Base-by-base conservation (phyloP, 2,329 filamentous ascomycete species). In the Ilyonectria sp. region DNA sequence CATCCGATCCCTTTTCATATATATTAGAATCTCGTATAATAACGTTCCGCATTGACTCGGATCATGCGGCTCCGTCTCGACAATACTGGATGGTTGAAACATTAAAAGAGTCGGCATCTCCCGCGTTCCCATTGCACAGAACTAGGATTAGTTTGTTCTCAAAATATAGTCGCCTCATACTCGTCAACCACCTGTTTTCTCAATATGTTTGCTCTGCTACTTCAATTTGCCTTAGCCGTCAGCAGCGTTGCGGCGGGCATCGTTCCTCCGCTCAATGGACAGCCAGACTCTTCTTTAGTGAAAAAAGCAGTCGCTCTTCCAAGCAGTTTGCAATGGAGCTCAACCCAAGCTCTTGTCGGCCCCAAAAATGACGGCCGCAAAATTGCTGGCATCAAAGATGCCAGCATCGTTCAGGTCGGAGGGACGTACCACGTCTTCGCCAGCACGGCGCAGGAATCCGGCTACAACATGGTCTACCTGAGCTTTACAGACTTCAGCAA, bases 381-480 rank as follows among this genome's bases (percentile, higher is more conserved):
- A 23, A 55, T 62, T 10, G 52, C 52, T 1, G 60, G 52, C 19
- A 56, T 62, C 21, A 62, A 62, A 23, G 60, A 62, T 33, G 52
- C 60, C 1, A 29, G 21, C 17, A 23, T 62, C 29, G 33, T 62
- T 31, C 10, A 62, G 52, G n/a, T 62, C 15, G 52, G 56, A 15
- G 52, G 60, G 15, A 62, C 52, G 2, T 62, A 62, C 21, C 60
- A 62, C n/a, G 60, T 62, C 44, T 62, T 62, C 11, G 60, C 60
- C 3, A 62, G 60, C 13, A 62, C 60, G 4, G 43, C 60, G 3
- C 35, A 56, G 21, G 52, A 47, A 17, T 54, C 53, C 15, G 60
- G 60, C 8, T 62, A 62, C 43, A 62, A 62, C 43, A 35, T 62
- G 31, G 50, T 62, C 31, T 56, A 62, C 21, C 5, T 56, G 3